Percentiles rank a stretch among this genome's conserved stretches.
Evolutionary conservation across 495 filamentous ascomycete species (phyloP).

Genomic region (Stereocaulon alpinum): DNA sequence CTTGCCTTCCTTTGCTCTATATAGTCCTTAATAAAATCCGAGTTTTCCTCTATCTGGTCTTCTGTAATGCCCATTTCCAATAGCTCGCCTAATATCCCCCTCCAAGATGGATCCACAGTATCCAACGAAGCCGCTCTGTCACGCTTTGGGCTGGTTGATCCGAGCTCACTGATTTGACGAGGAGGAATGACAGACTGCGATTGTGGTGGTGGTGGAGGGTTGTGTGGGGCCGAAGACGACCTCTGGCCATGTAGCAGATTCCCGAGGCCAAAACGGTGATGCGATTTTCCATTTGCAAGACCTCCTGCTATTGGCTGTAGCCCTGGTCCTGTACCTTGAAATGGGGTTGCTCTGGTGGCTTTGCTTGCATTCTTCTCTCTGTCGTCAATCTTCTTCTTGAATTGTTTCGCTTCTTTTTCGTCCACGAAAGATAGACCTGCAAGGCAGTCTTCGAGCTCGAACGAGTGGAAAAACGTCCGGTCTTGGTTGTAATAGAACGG

Average conservation of each 20-base stretch:
- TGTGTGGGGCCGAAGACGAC: constrained; percentile 48
- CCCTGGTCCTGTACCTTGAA: constrained; percentile 41
- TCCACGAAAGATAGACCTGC: constrained; percentile 86
- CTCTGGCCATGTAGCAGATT: constrained; percentile 60
- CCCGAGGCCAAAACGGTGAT: constrained; percentile 46
- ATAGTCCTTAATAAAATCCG: constrained; percentile 90
- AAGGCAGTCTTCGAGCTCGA: constrained; percentile 84
- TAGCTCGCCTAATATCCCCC: constrained; percentile 74
- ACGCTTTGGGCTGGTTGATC: constrained; percentile 17
- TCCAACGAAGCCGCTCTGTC: constrained; percentile 60
- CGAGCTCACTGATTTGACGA: constrained; percentile 20
- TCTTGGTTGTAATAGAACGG: constrained; percentile 91
- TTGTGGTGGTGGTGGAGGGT: constrained; percentile 40
- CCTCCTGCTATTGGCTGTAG: constrained; percentile 35
- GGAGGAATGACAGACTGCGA: constrained; percentile 28
- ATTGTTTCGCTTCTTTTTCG: constrained; percentile 91
- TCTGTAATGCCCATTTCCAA: constrained; percentile 80
- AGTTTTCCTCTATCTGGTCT: constrained; percentile 83
- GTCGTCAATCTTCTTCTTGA: constrained; percentile 90
- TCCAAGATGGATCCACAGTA: constrained; percentile 71
- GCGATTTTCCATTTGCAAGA: constrained; percentile 35
- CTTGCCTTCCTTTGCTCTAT: constrained; percentile 68
- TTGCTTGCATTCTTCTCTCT: constrained; percentile 89
- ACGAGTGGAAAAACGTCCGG: constrained; percentile 92
- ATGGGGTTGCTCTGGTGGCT: constrained; percentile 65